phyloP scores from a whole-genome alignment of 2,329 filamentous ascomycete species.

The Trichoderma hamatum region DNA sequence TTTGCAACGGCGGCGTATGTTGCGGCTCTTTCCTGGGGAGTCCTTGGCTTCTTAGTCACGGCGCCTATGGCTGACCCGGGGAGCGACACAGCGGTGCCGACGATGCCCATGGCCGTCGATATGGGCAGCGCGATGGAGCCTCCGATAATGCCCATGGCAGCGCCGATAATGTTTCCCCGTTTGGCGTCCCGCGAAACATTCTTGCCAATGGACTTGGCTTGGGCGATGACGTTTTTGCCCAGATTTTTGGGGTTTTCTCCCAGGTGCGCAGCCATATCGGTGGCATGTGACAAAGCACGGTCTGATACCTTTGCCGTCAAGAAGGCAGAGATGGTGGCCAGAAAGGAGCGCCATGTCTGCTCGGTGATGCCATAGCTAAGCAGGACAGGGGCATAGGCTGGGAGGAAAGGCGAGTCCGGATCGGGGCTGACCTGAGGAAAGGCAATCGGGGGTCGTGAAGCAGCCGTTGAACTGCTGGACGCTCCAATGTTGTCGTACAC shows the following conservation, averaged over 20 bases:
- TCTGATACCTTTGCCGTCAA: conserved; percentile 50
- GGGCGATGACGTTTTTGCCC: conserved; percentile 42
- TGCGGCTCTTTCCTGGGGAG: conserved; percentile 46
- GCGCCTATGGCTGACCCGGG: conserved; percentile 42
- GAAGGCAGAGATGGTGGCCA: conserved; percentile 50
- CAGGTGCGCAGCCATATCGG: conserved; percentile 44
- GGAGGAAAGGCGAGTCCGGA: conserved; percentile 44
- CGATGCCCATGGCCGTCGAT: conserved; percentile 42
- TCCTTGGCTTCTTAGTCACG: conserved; percentile 43
- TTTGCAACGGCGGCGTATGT: conserved; percentile 49
- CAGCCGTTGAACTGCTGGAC: conserved; percentile 20
- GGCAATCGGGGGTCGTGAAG: conserved; percentile 41
- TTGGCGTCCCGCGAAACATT: conserved; percentile 43
- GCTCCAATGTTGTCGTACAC: conserved; percentile 29
- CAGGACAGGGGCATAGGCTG: conserved; percentile 44
- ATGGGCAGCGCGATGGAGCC: conserved; percentile 47
- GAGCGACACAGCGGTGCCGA: conserved; percentile 41
- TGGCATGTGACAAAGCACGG: conserved; percentile 48
- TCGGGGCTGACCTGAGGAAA: conserved; percentile 45
- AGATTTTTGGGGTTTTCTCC: conserved; percentile 41
- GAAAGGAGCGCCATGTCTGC: conserved; percentile 41
- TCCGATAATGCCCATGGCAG: conserved; percentile 41
- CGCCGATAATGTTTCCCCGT: conserved; percentile 46
- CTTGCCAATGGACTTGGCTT: conserved; percentile 44
- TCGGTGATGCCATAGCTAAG: conserved; percentile 44